Evolutionary conservation across 2,329 filamentous ascomycete genomes (phyloP), one percentile per base, ranked within the genome.

Genomic region (Lecanicillium sp.): DNA sequence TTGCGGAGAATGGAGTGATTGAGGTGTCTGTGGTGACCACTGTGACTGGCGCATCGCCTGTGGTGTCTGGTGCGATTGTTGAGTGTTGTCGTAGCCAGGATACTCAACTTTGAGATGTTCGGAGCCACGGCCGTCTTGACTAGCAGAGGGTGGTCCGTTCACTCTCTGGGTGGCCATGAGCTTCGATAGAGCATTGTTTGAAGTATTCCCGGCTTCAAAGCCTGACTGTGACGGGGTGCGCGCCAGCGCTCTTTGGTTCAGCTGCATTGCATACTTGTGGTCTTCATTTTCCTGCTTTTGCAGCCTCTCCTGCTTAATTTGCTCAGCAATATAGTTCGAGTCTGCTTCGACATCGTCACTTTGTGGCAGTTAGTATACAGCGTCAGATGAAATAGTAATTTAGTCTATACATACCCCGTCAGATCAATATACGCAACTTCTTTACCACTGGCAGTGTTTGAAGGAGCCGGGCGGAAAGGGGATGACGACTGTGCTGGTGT

Each of bases 351-450:
- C 57, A 49, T 62, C 59, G 28, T 60, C 55, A 44, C 57, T 59
- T 19, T 47, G 40, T 11, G 35, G 7, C 29, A 14, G 49, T 51
- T 16, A 58, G 45, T 38, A 44, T 31, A n/a, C 6, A 30, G 6
- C n/a, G n/a, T n/a, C n/a, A 11, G 11, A 11, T 25, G 22, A 11
- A 6, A 6, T 6, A 25, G 22, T 25, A 7, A 7, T 25, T 11
- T 6, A 25, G 7, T 25, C 25, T 14, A 16, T 13, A 43, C 54
- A 42, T 57, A 63, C 57, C 62, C 62, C 45, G 63, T 68, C 48
- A 68, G 58, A 48, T 68, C 64, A 39, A 67, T 64, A 27, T 65
- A 38, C 15, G 58, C 53, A 31, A 51, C 25, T 15, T 38, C 28
- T n/a, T 37, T 25, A 25, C 11, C 11, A 11, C 22, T 6, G 7